Conservation (phyloP, 2,329 filamentous ascomycete species). For the Teratosphaeria nubilosa region DNA sequence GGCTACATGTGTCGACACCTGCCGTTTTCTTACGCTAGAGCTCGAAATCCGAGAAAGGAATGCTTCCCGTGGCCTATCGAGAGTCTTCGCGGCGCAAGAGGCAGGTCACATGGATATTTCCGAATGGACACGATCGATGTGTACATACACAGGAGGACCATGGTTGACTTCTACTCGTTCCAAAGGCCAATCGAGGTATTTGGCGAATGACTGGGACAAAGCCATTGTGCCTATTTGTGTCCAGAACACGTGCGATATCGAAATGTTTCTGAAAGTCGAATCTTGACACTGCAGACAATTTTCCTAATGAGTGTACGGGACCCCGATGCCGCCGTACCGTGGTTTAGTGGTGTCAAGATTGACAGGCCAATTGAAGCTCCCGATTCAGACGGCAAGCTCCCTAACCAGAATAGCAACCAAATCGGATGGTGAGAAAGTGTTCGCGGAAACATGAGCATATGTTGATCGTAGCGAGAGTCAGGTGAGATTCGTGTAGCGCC, state of each 20-base stretch:
- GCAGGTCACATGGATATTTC: neutral
- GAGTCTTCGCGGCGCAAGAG: neutral
- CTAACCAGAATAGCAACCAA: too few relatives aligned
- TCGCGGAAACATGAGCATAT: neutral
- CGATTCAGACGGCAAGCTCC: too few relatives aligned
- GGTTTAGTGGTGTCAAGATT: neutral
- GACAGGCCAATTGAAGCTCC: neutral
- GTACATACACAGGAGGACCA: neutral
- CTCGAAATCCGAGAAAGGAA: neutral
- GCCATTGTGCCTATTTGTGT: neutral
- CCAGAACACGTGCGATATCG: neutral
- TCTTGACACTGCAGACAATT: neutral
- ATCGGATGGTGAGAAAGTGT: neutral
- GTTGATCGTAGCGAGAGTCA: neutral
- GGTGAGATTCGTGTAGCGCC: neutral
- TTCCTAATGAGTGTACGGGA: neutral
- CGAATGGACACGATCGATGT: neutral
- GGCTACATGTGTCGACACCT: neutral
- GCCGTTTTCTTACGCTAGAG: neutral
- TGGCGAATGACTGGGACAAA: neutral
- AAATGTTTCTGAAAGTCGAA: neutral
- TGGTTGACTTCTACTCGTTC: neutral
- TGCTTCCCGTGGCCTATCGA: neutral
- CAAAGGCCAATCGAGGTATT: neutral
- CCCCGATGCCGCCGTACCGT: too few relatives aligned